These are phyloP conservation scores for Trichoderma gracile DNA, from an alignment of 2,329 filamentous ascomycete genomes.

Conservation along the genomic window DNA sequence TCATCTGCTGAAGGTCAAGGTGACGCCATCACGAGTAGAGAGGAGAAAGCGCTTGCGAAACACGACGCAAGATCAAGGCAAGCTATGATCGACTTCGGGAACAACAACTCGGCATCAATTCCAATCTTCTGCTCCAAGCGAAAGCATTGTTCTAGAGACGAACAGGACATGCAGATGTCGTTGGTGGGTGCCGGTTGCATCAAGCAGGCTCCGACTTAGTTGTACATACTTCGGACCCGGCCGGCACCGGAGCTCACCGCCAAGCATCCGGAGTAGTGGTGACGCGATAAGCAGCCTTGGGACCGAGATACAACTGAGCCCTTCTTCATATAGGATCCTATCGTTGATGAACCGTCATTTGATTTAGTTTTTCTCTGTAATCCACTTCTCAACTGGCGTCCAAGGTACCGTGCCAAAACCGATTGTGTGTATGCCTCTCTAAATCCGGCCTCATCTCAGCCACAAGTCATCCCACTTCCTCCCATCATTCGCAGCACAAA, in stretches of 20 bases:
- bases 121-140: too few relatives aligned
- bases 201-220: not conserved
- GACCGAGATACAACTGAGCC: not conserved
- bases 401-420: not conserved
- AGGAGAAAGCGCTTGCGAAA: too few relatives aligned
- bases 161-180: too few relatives aligned
- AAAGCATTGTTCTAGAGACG: too few relatives aligned
- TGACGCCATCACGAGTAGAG: too few relatives aligned
- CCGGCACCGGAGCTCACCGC: conserved; percentile 25
- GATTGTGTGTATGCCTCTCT: too few relatives aligned
- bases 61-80: too few relatives aligned
- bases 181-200: not conserved
- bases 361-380: not conserved
- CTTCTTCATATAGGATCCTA: not conserved
- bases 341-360: not conserved
- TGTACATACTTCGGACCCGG: conserved; percentile 26
- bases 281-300: not conserved
- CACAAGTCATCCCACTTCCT: not conserved
- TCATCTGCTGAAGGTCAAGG: too few relatives aligned
- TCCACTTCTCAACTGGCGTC: not conserved
- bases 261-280: not conserved
- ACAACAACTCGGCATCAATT: too few relatives aligned
- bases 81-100: too few relatives aligned
- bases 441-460: not conserved
- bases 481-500: not conserved